Evolutionary conservation across 1,284 basidiomycete genomes (phyloP).

Genomic region (Malassezia japonica): DNA sequence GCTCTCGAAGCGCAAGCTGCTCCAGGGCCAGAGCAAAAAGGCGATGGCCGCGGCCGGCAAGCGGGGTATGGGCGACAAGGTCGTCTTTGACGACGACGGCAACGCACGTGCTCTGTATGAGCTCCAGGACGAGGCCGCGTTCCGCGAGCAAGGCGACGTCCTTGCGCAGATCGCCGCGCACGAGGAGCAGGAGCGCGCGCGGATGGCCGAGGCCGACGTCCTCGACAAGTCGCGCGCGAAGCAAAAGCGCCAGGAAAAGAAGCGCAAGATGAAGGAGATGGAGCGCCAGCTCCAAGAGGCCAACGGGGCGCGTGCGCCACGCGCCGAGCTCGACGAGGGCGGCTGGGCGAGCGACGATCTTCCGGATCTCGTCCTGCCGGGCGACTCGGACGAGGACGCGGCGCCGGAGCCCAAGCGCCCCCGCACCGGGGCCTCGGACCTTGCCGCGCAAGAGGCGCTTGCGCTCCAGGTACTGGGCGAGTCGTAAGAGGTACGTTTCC

Average conservation of each 20-base stretch:
- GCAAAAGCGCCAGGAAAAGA: constrained; percentile 47
- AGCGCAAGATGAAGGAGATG: constrained; percentile 72
- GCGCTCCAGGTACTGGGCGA: constrained; percentile 28
- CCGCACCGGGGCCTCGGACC: not conserved
- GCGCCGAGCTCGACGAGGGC: constrained; percentile 15
- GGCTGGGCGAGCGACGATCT: constrained; percentile 25
- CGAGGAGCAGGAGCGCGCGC: constrained; percentile 64
- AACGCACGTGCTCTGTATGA: constrained; percentile 57
- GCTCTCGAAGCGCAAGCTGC: constrained; percentile 59
- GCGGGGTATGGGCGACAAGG: constrained; percentile 67
- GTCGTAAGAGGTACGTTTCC: constrained; percentile 5
- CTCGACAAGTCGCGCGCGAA: constrained; percentile 39
- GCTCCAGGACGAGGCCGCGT: constrained; percentile 61
- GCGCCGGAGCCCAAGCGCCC: constrained; percentile 7
- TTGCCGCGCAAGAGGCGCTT: constrained; percentile 14
- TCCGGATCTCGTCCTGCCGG: constrained; percentile 50
- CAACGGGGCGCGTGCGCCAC: constrained; percentile 12
- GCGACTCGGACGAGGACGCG: constrained; percentile 39
- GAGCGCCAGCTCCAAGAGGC: constrained; percentile 56
- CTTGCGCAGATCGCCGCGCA: constrained; percentile 66
- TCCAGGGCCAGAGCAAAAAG: constrained; percentile 69
- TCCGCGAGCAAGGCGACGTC: constrained; percentile 63
- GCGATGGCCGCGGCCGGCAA: constrained; percentile 67
- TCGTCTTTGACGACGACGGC: constrained; percentile 63
- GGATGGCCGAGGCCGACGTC: constrained; percentile 64